phyloP scores from a whole-genome alignment of 306 rosid species.

The Alnus glutinosa region DNA sequence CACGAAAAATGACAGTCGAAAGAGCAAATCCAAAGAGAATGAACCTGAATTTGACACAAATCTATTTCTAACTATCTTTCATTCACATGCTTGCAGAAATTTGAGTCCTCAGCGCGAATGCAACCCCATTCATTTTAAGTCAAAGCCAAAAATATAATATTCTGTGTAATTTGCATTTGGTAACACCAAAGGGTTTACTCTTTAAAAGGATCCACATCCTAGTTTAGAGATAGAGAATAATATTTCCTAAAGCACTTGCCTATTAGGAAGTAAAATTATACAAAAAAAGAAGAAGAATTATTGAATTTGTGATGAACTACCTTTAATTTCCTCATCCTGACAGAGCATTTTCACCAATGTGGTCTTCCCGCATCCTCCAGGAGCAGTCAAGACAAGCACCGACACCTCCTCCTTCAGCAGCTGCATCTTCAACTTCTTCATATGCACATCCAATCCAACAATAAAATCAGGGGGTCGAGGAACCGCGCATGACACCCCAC shows the following conservation, averaged over 20 bases:
- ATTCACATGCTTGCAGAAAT: not conserved
- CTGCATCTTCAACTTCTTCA: constrained; percentile 47
- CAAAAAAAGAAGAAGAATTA: not conserved
- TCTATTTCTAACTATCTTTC: not conserved
- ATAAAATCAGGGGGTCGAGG: constrained; percentile 34
- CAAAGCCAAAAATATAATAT: not conserved
- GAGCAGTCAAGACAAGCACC: constrained; percentile 44
- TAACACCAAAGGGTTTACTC: not conserved
- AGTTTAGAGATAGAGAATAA: not conserved
- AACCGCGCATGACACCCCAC: constrained; percentile 26
- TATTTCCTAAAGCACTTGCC: not conserved
- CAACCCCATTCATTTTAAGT: not conserved
- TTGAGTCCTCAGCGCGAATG: not conserved
- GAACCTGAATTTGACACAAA: not conserved
- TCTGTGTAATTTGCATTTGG: not conserved
- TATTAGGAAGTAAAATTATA: not conserved
- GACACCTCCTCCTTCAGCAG: constrained; percentile 31
- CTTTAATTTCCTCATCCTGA: constrained; percentile 42
- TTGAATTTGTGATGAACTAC: constrained; percentile 21
- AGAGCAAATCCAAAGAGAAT: not conserved
- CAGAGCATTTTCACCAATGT: constrained; percentile 49
- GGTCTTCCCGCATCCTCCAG: constrained; percentile 58
- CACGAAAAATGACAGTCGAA: not conserved
- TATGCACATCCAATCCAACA: constrained; percentile 51
- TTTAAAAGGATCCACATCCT: not conserved